phyloP scores from a whole-genome alignment of 805 yeast species.

The Suhomyces sp. region DNA sequence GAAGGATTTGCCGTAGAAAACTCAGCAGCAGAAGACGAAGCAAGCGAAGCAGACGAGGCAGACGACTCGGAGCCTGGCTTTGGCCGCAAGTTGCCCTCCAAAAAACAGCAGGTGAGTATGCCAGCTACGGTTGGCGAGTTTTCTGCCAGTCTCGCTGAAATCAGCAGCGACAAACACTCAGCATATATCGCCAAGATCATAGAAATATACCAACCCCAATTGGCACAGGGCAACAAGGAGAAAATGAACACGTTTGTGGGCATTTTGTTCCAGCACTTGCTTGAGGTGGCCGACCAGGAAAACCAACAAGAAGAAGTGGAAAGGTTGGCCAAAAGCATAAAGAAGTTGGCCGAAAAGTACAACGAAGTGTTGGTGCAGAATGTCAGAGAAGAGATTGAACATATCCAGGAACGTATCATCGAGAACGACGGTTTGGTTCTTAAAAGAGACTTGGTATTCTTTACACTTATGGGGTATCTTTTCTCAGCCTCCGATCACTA shows the following conservation, averaged over 20 bases:
- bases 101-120: constrained; percentile 19
- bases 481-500: constrained; percentile 96
- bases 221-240: constrained; percentile 79
- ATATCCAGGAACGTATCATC: constrained; percentile 53
- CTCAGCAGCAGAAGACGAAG: constrained; percentile 38
- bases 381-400: constrained; percentile 54
- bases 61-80: constrained; percentile 24
- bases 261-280: constrained; percentile 60
- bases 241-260: constrained; percentile 62
- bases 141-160: constrained; percentile 26
- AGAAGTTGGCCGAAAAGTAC: constrained; percentile 61
- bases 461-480: constrained; percentile 66
- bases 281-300: constrained; percentile 46
- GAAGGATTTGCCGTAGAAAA: constrained; percentile 34
- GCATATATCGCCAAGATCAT: constrained; percentile 54
- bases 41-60: constrained; percentile 20
- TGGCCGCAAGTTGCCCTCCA: constrained; percentile 7
- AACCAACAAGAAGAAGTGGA: constrained; percentile 28
- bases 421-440: constrained; percentile 11
- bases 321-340: constrained; percentile 45
- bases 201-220: constrained; percentile 65
- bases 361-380: constrained; percentile 60
- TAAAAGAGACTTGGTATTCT: constrained; percentile 58
- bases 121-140: constrained; percentile 32
- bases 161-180: constrained; percentile 43